Conservation (phyloP, 2,329 filamentous ascomycete species). For the Fusarium sp. region DNA sequence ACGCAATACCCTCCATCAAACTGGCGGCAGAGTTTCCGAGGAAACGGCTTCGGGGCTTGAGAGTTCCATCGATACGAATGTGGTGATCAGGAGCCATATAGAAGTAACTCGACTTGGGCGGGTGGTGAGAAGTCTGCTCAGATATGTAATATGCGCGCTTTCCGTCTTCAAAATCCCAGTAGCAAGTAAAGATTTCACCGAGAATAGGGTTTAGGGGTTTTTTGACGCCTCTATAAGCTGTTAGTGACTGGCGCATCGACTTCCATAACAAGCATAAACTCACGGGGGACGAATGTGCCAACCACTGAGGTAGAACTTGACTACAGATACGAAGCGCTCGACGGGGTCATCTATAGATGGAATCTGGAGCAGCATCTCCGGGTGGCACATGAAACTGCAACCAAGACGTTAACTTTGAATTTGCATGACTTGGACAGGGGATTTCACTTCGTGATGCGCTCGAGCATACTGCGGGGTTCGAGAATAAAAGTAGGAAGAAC, state of each 20-base stretch:
- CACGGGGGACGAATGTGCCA: conserved; percentile 99
- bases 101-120: conserved; percentile 98
- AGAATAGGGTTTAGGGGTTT: conserved; percentile 97
- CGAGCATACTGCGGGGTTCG: conserved; percentile 96
- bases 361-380: conserved; percentile 92
- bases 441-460: conserved; percentile 93
- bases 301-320: conserved; percentile 97
- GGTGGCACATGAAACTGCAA: conserved; percentile 96
- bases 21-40: conserved; percentile 97
- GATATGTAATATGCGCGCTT: conserved; percentile 95
- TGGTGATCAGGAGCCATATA: conserved; percentile 95
- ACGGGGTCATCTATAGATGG: conserved; percentile 88
- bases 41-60: conserved; percentile 95
- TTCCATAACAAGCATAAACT: conserved; percentile 50
- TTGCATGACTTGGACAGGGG: conserved; percentile 5
- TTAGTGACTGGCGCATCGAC: conserved; percentile 36
- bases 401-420: conserved; percentile 14
- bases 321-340: conserved; percentile 90
- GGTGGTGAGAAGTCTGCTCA: conserved; percentile 98
- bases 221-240: conserved; percentile 81
- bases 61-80: conserved; percentile 93
- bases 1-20: conserved; percentile 96
- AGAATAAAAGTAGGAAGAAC: conserved; percentile 97
- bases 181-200: conserved; percentile 93
- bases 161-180: conserved; percentile 89